Evolutionary conservation across 202 grass and related monocot species (phyloP), one percentile per base, ranked within the genome.

Genomic region (Panicum hallii): DNA sequence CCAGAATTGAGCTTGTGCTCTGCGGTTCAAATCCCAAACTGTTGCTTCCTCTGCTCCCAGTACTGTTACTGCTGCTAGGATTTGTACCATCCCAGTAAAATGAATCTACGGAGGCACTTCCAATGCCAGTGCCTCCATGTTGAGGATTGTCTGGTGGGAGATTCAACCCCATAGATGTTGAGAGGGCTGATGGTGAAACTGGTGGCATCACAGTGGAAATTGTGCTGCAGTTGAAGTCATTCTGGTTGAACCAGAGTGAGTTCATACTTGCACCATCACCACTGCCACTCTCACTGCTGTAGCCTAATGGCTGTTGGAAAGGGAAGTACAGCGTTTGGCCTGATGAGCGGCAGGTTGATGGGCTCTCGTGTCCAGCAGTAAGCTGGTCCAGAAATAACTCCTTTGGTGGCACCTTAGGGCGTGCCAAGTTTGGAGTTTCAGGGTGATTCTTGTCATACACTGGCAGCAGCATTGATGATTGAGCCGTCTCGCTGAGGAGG

Each of bases 221-320:
- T 22, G 81, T 76, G 87, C 50, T 88, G 88, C 88, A 92, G 70
- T 38, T 90, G 56, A 91, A 91, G 67, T 94, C 92, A 28, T 34
- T 87, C 63, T 90, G 93, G 72, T 84, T 92, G 74, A 92, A 94
- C 93, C 93, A 94, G 66, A 88, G 88, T 70, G 85, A 71, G 68
- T 83, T 94, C 64, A 88, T 80, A 34, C 81, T 78, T 49, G 69
- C 74, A 64, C 42, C 74, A 28, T 87, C 74, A 34, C 84, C 54
- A 56, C 43, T 67, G 62, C 81, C 88, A 76, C 75, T 77, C 63
- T 91, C 92, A 22, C 54, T 77, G 77, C 52, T 45, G 57, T 88
- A 89, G 44, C 82, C 88, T 70, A 88, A 72, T 70, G 79, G 71
- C 72, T 94, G 92, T 63, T 87, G 89, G 71, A 91, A 88, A 62